Evolutionary conservation across 1,139 yeast genomes (phyloP).

Genomic region (Kazachstania sp.): DNA sequence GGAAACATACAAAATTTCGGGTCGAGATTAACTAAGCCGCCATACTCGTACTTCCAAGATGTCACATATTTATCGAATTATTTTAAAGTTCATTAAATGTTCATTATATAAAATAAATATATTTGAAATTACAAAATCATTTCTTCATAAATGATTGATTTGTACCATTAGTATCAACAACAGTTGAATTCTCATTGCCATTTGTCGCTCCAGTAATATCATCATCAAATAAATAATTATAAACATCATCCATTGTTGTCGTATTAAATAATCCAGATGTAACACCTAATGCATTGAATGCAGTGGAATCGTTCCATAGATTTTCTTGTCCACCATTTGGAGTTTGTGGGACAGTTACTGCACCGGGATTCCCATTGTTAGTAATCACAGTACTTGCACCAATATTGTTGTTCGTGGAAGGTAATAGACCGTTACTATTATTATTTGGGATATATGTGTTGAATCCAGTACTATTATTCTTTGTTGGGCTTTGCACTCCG

Average conservation of each 20-base stretch:
- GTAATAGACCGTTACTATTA: neutral
- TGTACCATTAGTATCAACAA: neutral
- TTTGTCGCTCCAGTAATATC: neutral
- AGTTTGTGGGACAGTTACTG: conserved; percentile 1
- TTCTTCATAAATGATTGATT: neutral
- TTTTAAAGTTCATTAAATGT: neutral
- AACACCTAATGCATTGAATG: conserved; percentile 12
- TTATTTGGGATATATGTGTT: neutral
- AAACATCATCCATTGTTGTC: conserved; percentile 26
- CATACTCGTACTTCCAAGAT: too few species aligned
- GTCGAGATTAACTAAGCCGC: neutral
- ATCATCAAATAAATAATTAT: conserved; percentile 20
- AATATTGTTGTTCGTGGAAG: neutral
- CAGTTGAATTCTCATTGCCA: neutral
- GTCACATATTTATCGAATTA: neutral
- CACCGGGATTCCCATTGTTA: neutral
- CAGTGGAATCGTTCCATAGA: conserved; percentile 18
- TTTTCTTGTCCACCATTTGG: conserved; percentile 2
- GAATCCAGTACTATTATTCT: neutral
- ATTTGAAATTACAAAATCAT: neutral
- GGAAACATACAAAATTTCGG: neutral
- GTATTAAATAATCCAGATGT: conserved; percentile 19
- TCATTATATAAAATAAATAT: neutral
- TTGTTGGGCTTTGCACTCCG: neutral
- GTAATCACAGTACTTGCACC: neutral